These are phyloP conservation scores for Wickerhamiella azymoides DNA, from an alignment of 805 yeast genomes.

Conservation along the genomic window DNA sequence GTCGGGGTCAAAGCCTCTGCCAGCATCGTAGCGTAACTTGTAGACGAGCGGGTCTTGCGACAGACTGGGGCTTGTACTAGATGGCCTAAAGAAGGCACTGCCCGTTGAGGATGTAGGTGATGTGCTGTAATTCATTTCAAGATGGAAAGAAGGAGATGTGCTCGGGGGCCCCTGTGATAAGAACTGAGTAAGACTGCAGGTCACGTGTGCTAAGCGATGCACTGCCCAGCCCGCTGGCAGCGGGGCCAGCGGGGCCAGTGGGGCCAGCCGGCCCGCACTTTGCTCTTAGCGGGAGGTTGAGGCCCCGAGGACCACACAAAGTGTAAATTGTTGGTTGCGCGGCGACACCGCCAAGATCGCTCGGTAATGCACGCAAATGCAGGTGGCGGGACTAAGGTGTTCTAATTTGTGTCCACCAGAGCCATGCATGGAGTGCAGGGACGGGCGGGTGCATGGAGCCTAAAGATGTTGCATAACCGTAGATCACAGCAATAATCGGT, in stretches of 20 bases:
- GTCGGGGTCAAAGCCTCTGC: constrained; percentile 56
- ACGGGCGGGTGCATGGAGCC: no score
- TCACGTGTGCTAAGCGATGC: neutral
- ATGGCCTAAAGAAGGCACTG: constrained; percentile 13
- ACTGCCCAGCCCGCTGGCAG: neutral
- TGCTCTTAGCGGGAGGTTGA: no score
- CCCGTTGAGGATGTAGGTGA: constrained; percentile 16
- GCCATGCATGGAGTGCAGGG: no score
- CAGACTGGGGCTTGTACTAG: constrained; percentile 22
- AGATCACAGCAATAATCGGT: no score
- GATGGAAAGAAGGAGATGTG: constrained; percentile 1
- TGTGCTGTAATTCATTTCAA: constrained; percentile 14
- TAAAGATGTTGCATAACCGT: no score
- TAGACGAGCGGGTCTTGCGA: constrained; percentile 19
- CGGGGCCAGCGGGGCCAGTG: neutral
- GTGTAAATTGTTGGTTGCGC: no score
- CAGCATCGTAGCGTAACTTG: constrained; percentile 29
- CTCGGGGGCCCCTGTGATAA: neutral
- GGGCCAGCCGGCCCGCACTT: neutral
- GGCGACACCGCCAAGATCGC: no score
- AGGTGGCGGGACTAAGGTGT: neutral
- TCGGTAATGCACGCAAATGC: no score
- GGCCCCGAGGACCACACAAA: no score
- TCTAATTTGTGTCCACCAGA: no score
- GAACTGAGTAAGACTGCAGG: neutral